phyloP scores from a whole-genome alignment of 345 rosid genomes.

The Lumnitzera littorea region DNA sequence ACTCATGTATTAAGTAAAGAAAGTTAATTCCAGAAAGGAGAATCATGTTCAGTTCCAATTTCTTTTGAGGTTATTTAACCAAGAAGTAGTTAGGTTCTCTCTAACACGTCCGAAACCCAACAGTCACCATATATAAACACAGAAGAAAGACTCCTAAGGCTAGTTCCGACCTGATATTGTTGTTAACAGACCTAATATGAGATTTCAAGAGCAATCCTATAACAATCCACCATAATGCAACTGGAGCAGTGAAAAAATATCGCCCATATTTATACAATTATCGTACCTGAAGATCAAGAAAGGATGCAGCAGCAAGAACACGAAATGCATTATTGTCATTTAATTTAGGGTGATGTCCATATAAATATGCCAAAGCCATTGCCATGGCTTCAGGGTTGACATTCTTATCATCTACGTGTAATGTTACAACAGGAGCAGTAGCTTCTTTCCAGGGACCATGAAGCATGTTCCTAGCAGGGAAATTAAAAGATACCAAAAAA shows the following conservation, averaged over 20 bases:
- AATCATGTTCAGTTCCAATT: no score
- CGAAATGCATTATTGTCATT: conserved; percentile 84
- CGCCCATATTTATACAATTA: not conserved
- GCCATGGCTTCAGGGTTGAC: conserved; percentile 80
- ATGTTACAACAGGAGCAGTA: conserved; percentile 53
- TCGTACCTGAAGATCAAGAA: conserved; percentile 91
- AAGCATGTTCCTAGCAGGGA: conserved; percentile 65
- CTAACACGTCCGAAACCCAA: no score
- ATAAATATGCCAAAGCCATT: conserved; percentile 75
- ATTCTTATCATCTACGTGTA: conserved; percentile 88
- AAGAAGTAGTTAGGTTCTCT: no score
- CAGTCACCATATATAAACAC: no score
- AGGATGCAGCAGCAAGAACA: conserved; percentile 93
- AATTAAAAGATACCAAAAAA: conserved; percentile 2
- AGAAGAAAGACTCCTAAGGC: no score
- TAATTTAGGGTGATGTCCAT: conserved; percentile 87
- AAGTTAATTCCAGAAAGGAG: no score
- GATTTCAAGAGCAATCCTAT: no score
- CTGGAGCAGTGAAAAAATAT: not conserved
- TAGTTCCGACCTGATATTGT: no score
- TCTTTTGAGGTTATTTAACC: no score
- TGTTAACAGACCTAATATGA: no score
- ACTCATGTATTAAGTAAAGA: no score
- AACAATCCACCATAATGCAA: no score
- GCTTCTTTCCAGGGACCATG: conserved; percentile 99